Evolutionary conservation across 2,329 filamentous ascomycete species (phyloP), one percentile per base, ranked within the genome.

Genomic region (Fragosphaeria purpurea): DNA sequence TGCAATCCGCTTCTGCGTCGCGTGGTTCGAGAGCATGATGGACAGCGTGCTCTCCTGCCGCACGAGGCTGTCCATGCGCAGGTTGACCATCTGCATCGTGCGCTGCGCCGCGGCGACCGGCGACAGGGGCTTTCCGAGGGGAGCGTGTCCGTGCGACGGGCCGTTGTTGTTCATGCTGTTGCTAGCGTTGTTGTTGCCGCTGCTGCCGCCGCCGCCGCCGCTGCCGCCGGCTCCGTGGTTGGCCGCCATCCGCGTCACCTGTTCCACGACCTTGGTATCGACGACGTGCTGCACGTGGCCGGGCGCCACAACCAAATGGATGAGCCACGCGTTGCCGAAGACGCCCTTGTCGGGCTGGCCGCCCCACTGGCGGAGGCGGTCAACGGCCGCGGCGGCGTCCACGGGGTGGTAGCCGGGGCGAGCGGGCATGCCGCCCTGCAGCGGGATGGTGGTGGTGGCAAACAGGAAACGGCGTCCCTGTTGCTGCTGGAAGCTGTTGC

Each of bases 11-110:
- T 58, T 58, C 46, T 58, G 56, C 22, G 55, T 56, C 1, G 34
- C 38, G 32, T 58, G 55, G 50, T 58, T 58, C 40, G 56, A 58
- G 42, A 58, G 41, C 51, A 58, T 12, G 12, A 58, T 47, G 30
- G 56, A 56, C 10, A 58, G 44, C 7, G 49, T 38, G 22, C 48
- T 41, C 35, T 56, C 56, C 5, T 41, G 33, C 4, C 13, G 11
- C 2, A 10, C 31, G 6, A 58, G 44, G 30, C 30, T 12, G 7
- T 12, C 30, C 51, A 58, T 52, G 11, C 30, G 41, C 44, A 52
- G 37, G 42, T 56, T 55, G 39, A 58, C 56, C n/a, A 9, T 38
- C 5, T 13, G 46, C 47, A 51, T 53, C 11, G 41, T 46, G 38
- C 51, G 40, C 5, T n/a, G 37, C 8, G 37, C 41, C 4, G 12